A percentile compares a stretch with the other conserved stretches of the same genome.
Evolutionary conservation across 805 yeast species (phyloP).

Genomic region (Zygoascus bituminiphila): DNA sequence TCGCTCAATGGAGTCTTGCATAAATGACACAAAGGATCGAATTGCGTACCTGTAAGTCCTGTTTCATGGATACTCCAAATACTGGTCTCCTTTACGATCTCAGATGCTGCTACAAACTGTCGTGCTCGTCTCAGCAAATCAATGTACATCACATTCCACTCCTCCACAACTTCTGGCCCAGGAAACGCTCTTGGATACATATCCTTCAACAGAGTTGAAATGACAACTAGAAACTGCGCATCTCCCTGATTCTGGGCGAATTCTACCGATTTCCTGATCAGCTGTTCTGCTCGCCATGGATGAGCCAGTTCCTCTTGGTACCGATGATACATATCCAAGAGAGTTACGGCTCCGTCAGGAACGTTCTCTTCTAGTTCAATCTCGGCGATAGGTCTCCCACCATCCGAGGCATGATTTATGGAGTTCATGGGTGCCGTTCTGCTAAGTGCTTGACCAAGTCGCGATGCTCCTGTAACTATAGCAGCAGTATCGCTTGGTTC

Average conservation of each 20-base stretch:
- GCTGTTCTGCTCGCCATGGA: slow-evolving; percentile 52
- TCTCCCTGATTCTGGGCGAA: slow-evolving; percentile 59
- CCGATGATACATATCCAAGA: neutral
- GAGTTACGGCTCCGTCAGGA: neutral
- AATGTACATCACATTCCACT: slow-evolving; percentile 49
- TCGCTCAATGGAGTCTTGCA: slow-evolving; percentile 29
- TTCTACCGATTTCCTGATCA: slow-evolving; percentile 45
- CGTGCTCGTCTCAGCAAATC: slow-evolving; percentile 43
- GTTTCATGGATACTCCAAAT: slow-evolving; percentile 21
- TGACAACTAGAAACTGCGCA: slow-evolving; percentile 47
- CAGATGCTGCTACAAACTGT: slow-evolving; percentile 51
- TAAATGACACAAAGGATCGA: slow-evolving; percentile 40
- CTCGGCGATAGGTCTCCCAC: neutral
- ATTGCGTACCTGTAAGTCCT: slow-evolving; percentile 28
- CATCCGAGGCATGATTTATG: neutral
- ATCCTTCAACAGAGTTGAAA: slow-evolving; percentile 46
- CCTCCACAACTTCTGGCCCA: slow-evolving; percentile 35
- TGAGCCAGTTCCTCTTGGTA: slow-evolving; percentile 14
- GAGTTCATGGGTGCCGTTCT: neutral
- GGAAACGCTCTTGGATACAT: slow-evolving; percentile 29
- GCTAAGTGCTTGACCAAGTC: neutral
- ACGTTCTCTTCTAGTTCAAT: neutral
- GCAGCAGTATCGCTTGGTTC: neutral
- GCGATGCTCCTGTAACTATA: neutral
- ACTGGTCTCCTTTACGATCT: slow-evolving; percentile 40